Evolutionary conservation across 352 stramenopile species (phyloP).

Genomic region (Globisporangium spinosum): DNA sequence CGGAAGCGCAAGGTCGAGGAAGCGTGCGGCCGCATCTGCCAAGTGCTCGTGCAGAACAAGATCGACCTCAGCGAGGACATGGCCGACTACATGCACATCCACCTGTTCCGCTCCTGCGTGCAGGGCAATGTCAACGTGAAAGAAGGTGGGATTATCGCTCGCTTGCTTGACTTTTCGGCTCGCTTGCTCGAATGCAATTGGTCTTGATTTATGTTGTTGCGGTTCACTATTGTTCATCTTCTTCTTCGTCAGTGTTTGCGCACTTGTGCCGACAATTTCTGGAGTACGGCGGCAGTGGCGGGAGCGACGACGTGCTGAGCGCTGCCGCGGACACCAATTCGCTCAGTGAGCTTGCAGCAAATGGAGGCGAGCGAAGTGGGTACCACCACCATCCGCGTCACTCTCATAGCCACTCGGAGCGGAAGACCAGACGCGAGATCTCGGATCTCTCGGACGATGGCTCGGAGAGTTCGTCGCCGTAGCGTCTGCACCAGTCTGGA

Average conservation of each 20-base stretch:
- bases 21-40: conserved; percentile 58
- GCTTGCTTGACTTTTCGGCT: neutral
- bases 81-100: conserved; percentile 51
- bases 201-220: neutral
- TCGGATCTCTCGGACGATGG: conserved; percentile 37
- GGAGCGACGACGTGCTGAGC: conserved; percentile 29
- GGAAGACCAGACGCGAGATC: conserved; percentile 29
- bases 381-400: neutral
- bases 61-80: conserved; percentile 69
- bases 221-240: neutral
- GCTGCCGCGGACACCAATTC: conserved; percentile 55
- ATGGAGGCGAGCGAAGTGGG: conserved; percentile 15
- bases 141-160: conserved; percentile 28
- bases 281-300: conserved; percentile 26
- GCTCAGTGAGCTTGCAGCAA: conserved; percentile 33
- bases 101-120: conserved; percentile 58
- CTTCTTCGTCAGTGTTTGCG: conserved; percentile 43
- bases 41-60: conserved; percentile 77
- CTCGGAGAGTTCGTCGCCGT: conserved; percentile 20
- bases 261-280: conserved; percentile 52
- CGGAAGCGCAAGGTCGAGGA: conserved; percentile 72
- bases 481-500: conserved; percentile 14
- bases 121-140: conserved; percentile 75
- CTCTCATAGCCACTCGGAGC: conserved; percentile 15
- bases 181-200: neutral